Evolutionary conservation across 2,329 filamentous ascomycete genomes (phyloP).

Genomic region (Colletotrichum tropicale): DNA sequence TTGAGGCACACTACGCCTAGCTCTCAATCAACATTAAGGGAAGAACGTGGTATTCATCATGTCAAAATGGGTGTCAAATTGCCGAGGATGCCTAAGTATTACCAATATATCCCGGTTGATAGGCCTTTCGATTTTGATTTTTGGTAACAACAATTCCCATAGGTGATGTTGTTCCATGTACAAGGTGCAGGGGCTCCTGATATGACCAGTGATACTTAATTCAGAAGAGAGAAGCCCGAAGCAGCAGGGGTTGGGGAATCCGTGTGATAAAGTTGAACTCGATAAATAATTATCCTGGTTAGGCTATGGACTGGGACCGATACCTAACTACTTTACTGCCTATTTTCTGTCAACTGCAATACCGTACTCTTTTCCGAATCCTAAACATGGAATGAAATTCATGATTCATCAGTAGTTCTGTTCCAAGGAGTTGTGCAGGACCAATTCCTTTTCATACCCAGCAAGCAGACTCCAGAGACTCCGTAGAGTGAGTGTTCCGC

Average conservation of each 20-base stretch:
- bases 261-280: not conserved
- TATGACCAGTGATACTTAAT: not conserved
- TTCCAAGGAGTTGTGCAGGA: not conserved
- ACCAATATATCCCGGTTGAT: not conserved
- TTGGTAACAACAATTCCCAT: not conserved
- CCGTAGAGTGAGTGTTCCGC: not conserved
- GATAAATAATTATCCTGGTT: not conserved
- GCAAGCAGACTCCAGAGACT: not conserved
- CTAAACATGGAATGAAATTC: not conserved
- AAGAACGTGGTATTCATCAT: not conserved
- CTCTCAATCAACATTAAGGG: not conserved
- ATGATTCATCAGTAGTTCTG: not conserved
- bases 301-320: not conserved
- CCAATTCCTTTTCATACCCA: not conserved
- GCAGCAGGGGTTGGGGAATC: rapidly evolving
- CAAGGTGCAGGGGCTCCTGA: not conserved
- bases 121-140: rapidly evolving
- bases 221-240: not conserved
- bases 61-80: not conserved
- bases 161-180: not conserved
- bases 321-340: not conserved
- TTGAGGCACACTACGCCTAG: not conserved
- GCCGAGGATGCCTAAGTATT: not conserved
- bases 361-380: not conserved
- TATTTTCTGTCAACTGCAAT: not conserved